A percentile compares a stretch with the other conserved stretches of the same genome.
These are phyloP conservation scores for Stephania cephalantha DNA, from an alignment of 164 flowering plant genomes.

Conservation along the genomic window DNA sequence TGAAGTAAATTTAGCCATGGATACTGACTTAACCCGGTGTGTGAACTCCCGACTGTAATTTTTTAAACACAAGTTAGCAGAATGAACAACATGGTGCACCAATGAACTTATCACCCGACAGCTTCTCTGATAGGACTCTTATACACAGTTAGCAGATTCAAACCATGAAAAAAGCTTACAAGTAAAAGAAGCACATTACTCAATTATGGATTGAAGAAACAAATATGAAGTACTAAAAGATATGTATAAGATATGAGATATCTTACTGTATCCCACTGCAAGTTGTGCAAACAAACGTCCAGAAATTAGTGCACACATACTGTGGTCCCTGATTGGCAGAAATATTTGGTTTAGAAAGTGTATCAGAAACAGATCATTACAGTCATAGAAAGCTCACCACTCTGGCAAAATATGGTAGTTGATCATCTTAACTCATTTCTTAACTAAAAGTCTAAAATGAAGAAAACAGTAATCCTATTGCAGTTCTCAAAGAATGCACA, in stretches of 20 bases:
- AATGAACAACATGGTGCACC: background rate
- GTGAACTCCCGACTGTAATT: constrained; percentile 89
- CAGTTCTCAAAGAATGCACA: background rate
- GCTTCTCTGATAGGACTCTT: background rate
- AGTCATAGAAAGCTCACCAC: background rate
- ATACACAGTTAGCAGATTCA: background rate
- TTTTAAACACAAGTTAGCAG: constrained; percentile 1
- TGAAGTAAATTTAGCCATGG: constrained; percentile 94
- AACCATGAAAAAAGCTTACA: background rate
- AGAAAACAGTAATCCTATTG: background rate
- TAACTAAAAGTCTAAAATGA: background rate
- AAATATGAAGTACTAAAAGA: background rate
- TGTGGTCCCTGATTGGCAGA: constrained; percentile 79
- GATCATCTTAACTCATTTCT: background rate
- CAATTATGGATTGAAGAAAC: background rate
- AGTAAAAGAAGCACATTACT: background rate
- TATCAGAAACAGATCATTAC: background rate
- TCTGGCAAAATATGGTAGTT: background rate
- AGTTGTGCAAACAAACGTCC: constrained; percentile 90
- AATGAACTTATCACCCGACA: background rate
- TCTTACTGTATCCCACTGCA: constrained; percentile 99
- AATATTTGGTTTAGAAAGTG: constrained; percentile 1
- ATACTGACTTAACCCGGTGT: constrained; percentile 91
- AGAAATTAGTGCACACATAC: constrained; percentile 93
- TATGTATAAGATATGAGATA: background rate